phyloP scores from a whole-genome alignment of 2,329 filamentous ascomycete genomes.

The Bipolaris oryzae region DNA sequence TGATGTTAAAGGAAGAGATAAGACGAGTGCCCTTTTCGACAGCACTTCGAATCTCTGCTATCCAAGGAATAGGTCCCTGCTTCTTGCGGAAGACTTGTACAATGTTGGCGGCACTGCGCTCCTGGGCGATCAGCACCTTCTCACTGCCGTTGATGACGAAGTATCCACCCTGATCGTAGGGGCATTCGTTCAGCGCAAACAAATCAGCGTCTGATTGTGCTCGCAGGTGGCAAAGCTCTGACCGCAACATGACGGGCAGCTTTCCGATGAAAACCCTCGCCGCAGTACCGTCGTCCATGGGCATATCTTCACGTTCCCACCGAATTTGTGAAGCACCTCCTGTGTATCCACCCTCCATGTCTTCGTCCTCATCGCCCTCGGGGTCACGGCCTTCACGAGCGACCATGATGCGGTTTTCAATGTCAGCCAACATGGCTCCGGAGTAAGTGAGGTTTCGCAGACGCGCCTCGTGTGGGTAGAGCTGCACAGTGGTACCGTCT shows the following conservation, averaged over 20 bases:
- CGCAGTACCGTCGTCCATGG: conserved; percentile 58
- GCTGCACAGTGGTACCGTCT: conserved; percentile 82
- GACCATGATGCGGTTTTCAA: conserved; percentile 82
- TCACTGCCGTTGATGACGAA: conserved; percentile 99
- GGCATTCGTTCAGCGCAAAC: conserved; percentile 93
- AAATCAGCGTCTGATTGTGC: conserved; percentile 83
- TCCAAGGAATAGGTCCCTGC: conserved; percentile 89
- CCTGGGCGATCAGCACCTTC: conserved; percentile 97
- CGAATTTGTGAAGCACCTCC: conserved; percentile 46
- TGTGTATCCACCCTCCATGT: conserved; percentile 48
- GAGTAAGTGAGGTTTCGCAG: conserved; percentile 96
- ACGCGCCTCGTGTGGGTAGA: conserved; percentile 93
- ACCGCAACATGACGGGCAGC: conserved; percentile 97
- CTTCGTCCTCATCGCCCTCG: conserved; percentile 67
- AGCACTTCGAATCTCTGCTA: conserved; percentile 94
- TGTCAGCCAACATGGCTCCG: conserved; percentile 85
- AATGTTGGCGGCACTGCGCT: conserved; percentile 96
- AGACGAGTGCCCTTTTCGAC: conserved; percentile 94
- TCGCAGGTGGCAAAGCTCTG: conserved; percentile 88
- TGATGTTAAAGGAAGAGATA: conserved; percentile 90
- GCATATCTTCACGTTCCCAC: conserved; percentile 59
- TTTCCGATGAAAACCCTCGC: conserved; percentile 91
- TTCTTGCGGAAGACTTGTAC: conserved; percentile 99
- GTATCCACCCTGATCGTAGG: conserved; percentile 97
- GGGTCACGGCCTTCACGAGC: conserved; percentile 74